A percentile compares a stretch with the other conserved stretches of the same genome.
Conservation (phyloP, 208 protist species). For the Porcisia hertigi region DNA sequence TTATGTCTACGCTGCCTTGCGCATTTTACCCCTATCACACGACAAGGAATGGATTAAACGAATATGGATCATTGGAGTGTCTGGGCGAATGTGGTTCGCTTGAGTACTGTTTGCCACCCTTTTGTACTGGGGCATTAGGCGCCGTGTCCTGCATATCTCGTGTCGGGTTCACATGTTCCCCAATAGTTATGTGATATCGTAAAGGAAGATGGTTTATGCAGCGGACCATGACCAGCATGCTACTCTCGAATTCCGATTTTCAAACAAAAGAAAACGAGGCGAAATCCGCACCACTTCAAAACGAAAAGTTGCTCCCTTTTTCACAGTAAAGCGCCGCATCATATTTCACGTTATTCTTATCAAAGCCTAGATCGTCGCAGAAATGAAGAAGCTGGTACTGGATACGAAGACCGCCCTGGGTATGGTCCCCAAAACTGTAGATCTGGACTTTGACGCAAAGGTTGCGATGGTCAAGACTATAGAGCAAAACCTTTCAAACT, state of each 20-base stretch:
- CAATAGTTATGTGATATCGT: background rate
- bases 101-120: background rate
- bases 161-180: background rate
- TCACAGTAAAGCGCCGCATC: background rate
- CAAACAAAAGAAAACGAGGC: background rate
- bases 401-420: constrained; percentile 41
- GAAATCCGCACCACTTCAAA: background rate
- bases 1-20: background rate
- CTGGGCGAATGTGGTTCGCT: background rate
- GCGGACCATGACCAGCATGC: background rate
- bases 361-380: background rate
- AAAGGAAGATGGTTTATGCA: background rate
- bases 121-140: background rate
- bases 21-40: background rate
- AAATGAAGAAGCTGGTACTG: constrained; percentile 60
- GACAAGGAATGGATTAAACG: background rate
- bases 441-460: constrained; percentile 46
- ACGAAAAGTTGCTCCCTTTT: background rate
- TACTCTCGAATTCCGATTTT: background rate
- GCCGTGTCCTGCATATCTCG: too few species aligned
- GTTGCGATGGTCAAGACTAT: constrained; percentile 28
- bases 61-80: background rate
- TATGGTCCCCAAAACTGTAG: constrained; percentile 44
- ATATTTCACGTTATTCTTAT: background rate
- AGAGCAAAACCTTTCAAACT: constrained; percentile 23